phyloP scores from a whole-genome alignment of 768 basidiomycete species.

The Sporobolomyces roseus region DNA sequence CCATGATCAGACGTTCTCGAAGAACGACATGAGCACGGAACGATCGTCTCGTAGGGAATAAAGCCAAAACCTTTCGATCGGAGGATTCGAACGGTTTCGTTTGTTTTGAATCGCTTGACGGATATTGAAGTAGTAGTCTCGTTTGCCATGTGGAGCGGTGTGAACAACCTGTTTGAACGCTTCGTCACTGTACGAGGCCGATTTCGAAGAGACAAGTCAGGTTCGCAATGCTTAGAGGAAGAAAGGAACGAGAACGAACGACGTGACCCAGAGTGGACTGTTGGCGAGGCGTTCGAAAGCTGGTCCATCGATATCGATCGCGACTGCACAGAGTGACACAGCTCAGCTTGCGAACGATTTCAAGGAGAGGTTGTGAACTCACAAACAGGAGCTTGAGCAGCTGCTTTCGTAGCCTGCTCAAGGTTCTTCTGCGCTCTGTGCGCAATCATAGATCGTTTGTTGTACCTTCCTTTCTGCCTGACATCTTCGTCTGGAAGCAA shows the following conservation, averaged over 20 bases:
- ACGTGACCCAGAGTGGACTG: conserved; percentile 36
- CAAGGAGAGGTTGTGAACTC: not conserved
- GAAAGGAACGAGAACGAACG: conserved; percentile 1
- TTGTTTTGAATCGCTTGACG: conserved; percentile 28
- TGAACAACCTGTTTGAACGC: conserved; percentile 32
- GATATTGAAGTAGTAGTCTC: conserved; percentile 34
- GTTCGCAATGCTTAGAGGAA: not conserved
- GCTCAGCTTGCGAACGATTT: not conserved
- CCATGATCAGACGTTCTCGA: conserved; percentile 17
- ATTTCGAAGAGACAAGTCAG: not conserved
- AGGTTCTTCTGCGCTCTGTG: conserved; percentile 37
- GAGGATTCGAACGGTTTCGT: not conserved
- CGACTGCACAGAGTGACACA: not conserved
- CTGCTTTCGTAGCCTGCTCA: conserved; percentile 24
- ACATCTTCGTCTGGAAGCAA: conserved; percentile 32
- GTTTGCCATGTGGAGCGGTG: conserved; percentile 30
- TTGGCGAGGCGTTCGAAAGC: conserved; percentile 27
- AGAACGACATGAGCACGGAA: conserved; percentile 30
- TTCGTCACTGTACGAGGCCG: conserved; percentile 28
- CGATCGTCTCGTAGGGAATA: conserved; percentile 31
- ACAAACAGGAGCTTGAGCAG: conserved; percentile 36
- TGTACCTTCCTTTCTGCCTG: conserved; percentile 34
- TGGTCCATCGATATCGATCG: conserved; percentile 38
- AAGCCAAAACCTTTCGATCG: conserved; percentile 28
- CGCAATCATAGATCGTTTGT: conserved; percentile 30